phyloP scores from a whole-genome alignment of 2,329 filamentous ascomycete species.

The Aspergillus calidoustus region DNA sequence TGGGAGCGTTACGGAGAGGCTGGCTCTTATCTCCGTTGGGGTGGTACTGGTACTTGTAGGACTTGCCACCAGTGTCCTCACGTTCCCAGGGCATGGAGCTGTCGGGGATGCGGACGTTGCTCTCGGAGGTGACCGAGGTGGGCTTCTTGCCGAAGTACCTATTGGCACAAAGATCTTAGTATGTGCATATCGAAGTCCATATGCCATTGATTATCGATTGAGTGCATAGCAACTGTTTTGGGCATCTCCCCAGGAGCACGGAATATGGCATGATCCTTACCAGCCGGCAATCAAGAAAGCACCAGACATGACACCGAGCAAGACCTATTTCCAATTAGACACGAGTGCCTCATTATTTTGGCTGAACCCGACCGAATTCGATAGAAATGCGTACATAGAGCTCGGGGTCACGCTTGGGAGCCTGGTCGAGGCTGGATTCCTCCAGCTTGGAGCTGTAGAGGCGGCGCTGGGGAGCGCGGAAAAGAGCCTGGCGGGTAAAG shows the following conservation, averaged over 20 bases:
- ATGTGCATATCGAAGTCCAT: not conserved
- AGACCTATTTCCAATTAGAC: constrained; percentile 64
- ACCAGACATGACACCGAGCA: constrained; percentile 87
- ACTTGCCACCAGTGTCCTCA: constrained; percentile 64
- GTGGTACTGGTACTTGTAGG: constrained; percentile 76
- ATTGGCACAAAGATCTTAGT: constrained; percentile 59
- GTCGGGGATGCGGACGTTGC: constrained; percentile 72
- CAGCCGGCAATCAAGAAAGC: constrained; percentile 87
- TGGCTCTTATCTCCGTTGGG: constrained; percentile 80
- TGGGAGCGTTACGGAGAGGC: constrained; percentile 85
- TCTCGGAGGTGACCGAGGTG: constrained; percentile 82
- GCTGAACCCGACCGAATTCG: constrained; percentile 19
- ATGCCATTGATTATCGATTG: constrained; percentile 16
- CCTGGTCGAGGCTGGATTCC: constrained; percentile 61
- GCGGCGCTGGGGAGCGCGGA: constrained; percentile 49
- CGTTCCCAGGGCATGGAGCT: constrained; percentile 92
- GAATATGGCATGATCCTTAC: constrained; percentile 39
- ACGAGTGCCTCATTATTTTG: constrained; percentile 10
- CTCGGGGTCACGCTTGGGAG: constrained; percentile 72
- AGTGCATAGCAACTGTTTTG: constrained; percentile 1
- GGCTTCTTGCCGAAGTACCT: constrained; percentile 75
- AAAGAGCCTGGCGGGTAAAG: constrained; percentile 44
- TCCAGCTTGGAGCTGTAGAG: constrained; percentile 50
- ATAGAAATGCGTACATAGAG: constrained; percentile 65
- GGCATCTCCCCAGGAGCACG: not conserved